These are phyloP conservation scores for Hamamelis virginiana DNA, from an alignment of 164 flowering plant genomes.

Conservation along the genomic window DNA sequence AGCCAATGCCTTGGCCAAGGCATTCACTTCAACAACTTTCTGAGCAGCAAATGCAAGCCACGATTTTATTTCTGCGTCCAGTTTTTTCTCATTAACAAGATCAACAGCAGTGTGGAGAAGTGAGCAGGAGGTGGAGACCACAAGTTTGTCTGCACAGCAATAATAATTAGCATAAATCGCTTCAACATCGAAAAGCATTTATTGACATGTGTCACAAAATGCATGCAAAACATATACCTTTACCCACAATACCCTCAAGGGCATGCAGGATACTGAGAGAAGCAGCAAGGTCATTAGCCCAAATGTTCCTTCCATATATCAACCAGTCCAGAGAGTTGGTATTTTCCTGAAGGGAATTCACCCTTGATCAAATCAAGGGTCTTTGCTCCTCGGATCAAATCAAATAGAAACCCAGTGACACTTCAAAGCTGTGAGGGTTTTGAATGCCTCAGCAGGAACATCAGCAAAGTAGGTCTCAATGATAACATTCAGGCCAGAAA, in stretches of 20 bases:
- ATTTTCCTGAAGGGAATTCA: slow-evolving; percentile 74
- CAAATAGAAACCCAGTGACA: slow-evolving; percentile 77
- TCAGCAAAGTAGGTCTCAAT: slow-evolving; percentile 94
- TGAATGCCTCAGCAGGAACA: slow-evolving; percentile 72
- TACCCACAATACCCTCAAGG: slow-evolving; percentile 80
- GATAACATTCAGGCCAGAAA: slow-evolving; percentile 69
- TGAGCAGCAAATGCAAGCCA: no score
- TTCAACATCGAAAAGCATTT: background rate
- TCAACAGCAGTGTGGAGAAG: no score
- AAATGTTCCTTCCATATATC: slow-evolving; percentile 97
- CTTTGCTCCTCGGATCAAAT: slow-evolving; percentile 74
- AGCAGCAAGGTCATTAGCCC: slow-evolving; percentile 90
- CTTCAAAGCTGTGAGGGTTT: slow-evolving; percentile 65
- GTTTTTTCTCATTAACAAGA: no score
- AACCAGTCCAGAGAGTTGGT: slow-evolving; percentile 89
- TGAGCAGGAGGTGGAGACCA: no score
- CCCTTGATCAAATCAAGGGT: no score
- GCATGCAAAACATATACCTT: slow-evolving; percentile 45
- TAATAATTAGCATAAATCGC: background rate
- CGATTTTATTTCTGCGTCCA: no score
- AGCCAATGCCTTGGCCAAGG: no score
- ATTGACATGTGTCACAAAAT: background rate
- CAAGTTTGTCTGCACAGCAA: slow-evolving; percentile 55
- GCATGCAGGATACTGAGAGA: slow-evolving; percentile 55
- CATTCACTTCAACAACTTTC: no score